A percentile compares a stretch with the other conserved stretches of the same genome.
Evolutionary conservation across 1,284 basidiomycete species (phyloP).

Genomic region (Sporisorium exsertum): DNA sequence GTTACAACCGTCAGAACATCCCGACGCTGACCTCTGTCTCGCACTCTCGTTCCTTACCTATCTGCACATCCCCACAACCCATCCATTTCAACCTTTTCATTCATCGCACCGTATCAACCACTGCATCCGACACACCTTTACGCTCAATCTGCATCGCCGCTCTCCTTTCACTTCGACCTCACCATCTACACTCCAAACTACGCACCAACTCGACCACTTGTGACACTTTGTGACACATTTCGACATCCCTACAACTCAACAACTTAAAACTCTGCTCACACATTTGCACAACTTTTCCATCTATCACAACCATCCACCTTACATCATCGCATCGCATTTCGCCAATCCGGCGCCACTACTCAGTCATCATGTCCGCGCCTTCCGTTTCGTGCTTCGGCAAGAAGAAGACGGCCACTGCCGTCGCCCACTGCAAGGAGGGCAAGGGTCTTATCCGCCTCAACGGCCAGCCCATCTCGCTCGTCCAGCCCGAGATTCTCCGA

Average conservation of each 20-base stretch:
- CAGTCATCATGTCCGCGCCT: conserved; percentile 61
- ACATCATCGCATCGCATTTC: neutral
- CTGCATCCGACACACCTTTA: conserved; percentile 5
- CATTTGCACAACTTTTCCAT: conserved; percentile 4
- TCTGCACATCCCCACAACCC: neutral
- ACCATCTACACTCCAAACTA: conserved; percentile 1
- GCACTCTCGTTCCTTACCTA: neutral
- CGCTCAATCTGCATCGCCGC: conserved; percentile 4
- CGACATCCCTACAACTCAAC: conserved; percentile 6
- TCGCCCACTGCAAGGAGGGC: conserved; percentile 76
- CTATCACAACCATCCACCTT: neutral
- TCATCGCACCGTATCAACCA: conserved; percentile 14
- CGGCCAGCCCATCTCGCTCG: conserved; percentile 93
- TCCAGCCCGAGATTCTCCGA: conserved; percentile 89
- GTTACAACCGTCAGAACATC: neutral
- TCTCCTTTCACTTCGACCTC: neutral
- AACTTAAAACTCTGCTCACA: neutral
- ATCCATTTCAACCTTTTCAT: neutral
- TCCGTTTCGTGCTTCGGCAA: conserved; percentile 71
- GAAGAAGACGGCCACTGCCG: conserved; percentile 70
- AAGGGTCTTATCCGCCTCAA: conserved; percentile 98
- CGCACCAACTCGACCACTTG: neutral
- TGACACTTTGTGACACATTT: neutral
- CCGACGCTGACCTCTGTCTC: conserved; percentile 30
- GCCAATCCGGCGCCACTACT: conserved; percentile 6